Conservation (phyloP, 768 basidiomycete species). For the Dacryopinax primogenitus region DNA sequence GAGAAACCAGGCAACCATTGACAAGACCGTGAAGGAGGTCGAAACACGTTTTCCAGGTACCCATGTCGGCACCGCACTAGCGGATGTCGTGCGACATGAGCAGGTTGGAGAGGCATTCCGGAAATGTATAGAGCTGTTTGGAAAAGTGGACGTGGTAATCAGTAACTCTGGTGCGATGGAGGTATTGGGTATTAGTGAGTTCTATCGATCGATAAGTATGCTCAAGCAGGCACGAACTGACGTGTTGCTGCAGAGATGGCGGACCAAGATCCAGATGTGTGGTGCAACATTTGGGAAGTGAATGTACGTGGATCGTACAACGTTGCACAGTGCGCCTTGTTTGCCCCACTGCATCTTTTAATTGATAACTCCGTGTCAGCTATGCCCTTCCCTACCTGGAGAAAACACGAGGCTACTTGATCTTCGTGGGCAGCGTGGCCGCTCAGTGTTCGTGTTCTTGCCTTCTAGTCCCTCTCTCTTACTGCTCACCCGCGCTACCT, state of each 20-base stretch:
- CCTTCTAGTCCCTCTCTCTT: neutral
- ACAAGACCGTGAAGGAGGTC: constrained; percentile 18
- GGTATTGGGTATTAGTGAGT: constrained; percentile 7
- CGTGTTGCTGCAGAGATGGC: neutral
- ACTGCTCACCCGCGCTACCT: neutral
- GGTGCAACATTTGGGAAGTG: constrained; percentile 22
- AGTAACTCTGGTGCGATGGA: constrained; percentile 21
- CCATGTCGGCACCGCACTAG: constrained; percentile 21
- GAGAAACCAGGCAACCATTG: constrained; percentile 17
- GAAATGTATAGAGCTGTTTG: constrained; percentile 20
- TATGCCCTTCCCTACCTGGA: neutral
- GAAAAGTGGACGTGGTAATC: constrained; percentile 23
- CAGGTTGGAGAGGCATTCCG: constrained; percentile 21
- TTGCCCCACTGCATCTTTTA: neutral
- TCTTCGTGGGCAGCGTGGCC: neutral
- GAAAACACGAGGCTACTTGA: constrained; percentile 13
- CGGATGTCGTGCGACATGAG: constrained; percentile 22
- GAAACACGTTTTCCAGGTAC: neutral
- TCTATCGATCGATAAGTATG: neutral
- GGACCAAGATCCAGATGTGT: constrained; percentile 19
- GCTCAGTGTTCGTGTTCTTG: neutral
- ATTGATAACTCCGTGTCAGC: neutral
- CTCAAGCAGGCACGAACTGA: neutral
- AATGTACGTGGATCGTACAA: constrained; percentile 21
- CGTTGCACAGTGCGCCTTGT: constrained; percentile 11